These are phyloP conservation scores for Pichia kudriavzevii DNA, from an alignment of 1,139 yeast species.

Conservation along the genomic window DNA sequence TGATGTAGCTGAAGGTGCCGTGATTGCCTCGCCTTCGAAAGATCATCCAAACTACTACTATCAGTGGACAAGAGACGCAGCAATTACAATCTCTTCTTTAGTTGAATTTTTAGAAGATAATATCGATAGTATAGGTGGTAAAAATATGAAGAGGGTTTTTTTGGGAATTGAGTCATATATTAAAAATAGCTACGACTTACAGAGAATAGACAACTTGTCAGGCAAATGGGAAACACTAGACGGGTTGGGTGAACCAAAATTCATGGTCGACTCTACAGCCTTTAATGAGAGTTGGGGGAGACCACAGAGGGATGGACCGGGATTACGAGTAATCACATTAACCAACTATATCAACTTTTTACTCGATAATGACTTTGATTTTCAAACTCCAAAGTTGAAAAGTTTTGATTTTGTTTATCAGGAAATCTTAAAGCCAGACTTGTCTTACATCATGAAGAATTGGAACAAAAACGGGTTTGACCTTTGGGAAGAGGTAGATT, in stretches of 20 bases:
- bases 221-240: slow-evolving; percentile 50
- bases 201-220: slow-evolving; percentile 58
- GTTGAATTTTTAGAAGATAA: slow-evolving; percentile 44
- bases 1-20: slow-evolving; percentile 57
- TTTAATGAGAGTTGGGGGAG: slow-evolving; percentile 78
- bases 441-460: slow-evolving; percentile 50
- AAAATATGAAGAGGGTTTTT: slow-evolving; percentile 26
- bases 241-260: slow-evolving; percentile 90
- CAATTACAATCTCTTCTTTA: slow-evolving; percentile 67
- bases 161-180: slow-evolving; percentile 52
- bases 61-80: slow-evolving; percentile 90
- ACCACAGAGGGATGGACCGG: slow-evolving; percentile 96
- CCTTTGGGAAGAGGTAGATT: slow-evolving; percentile 84
- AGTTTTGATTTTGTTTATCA: slow-evolving; percentile 36
- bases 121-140: slow-evolving; percentile 24
- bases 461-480: slow-evolving; percentile 74
- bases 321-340: slow-evolving; percentile 63
- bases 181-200: slow-evolving; percentile 49
- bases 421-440: slow-evolving; percentile 60
- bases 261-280: slow-evolving; percentile 53
- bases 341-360: slow-evolving; percentile 46
- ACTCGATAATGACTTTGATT: slow-evolving; percentile 26
- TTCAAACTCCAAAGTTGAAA: slow-evolving; percentile 18
- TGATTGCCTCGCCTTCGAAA: slow-evolving; percentile 78
- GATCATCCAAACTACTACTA: slow-evolving; percentile 67